Evolutionary conservation across 2,329 filamentous ascomycete species (phyloP), one percentile per base, ranked within the genome.

Genomic region (Alternaria panax): DNA sequence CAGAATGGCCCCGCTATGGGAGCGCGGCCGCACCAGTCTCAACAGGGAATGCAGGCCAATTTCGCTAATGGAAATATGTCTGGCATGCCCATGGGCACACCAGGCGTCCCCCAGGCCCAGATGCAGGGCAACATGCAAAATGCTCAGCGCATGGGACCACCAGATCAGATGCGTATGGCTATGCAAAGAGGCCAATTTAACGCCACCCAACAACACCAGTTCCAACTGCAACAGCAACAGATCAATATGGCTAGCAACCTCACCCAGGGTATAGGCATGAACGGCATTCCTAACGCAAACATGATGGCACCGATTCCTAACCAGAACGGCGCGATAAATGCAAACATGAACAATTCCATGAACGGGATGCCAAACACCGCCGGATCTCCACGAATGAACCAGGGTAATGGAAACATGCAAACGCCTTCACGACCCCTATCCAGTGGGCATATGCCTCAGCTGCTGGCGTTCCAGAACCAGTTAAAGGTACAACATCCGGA

Each of bases 91-190:
- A 84, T 72, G 83, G 86, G 78, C 69, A 82, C 54, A 3, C 87
- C 87, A 59, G 85, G 86, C 45, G 83, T 91, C 24, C 87, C 88
- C 36, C 89, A 91, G 73, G 88, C 90, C 24, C 90, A 90, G 65
- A 85, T 92, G 80, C 88, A 90, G 68, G 83, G 84, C 16, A 80
- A 84, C 32, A 82, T 84, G 76, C 82, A 81, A 62, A 80, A 79
- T 47, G 85, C 90, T 63, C 83, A 86, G 53, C 85, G 89, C 54
- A 85, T 92, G 80, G 70, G 68, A 42, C 78, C 78, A 61, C 76
- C 74, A 14, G 75, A 79, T 45, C 73, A 78, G 54, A 70, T 78
- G 64, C 75, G 76, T 12, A 74, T 79, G 67, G 72, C 73, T 16
- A 78, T 80, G 75, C 77, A 78, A 59, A 67, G 73, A 52, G 67